Evolutionary conservation across 2,329 filamentous ascomycete species (phyloP).

Genomic region (Aspergillus sp.): DNA sequence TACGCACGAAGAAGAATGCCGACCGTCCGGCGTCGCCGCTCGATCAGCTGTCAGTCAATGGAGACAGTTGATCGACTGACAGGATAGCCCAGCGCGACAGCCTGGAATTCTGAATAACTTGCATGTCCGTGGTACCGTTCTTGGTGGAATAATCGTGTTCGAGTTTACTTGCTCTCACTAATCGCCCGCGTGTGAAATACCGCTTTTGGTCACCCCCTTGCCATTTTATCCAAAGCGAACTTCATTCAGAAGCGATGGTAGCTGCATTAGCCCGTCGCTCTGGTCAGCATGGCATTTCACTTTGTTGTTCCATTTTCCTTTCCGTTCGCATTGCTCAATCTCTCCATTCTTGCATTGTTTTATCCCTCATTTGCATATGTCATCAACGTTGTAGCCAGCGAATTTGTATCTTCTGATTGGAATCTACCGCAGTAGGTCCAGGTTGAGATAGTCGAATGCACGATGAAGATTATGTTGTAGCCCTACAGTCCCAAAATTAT

Average conservation of each 20-base stretch:
- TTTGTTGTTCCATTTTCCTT: not conserved
- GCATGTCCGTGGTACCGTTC: not conserved
- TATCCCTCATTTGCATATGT: not conserved
- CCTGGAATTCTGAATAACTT: not conserved
- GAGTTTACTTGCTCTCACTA: not conserved
- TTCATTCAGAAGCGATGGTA: not conserved
- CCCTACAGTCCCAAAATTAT: not conserved
- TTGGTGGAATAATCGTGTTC: not conserved
- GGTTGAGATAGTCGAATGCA: slow-evolving; percentile 2
- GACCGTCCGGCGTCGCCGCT: slow-evolving; percentile 41
- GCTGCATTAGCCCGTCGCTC: not conserved
- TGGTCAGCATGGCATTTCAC: not conserved
- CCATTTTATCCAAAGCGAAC: not conserved
- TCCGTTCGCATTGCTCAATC: not conserved
- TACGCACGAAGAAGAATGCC: slow-evolving; percentile 52
- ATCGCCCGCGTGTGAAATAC: not conserved
- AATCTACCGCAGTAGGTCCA: not conserved
- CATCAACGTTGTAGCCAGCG: slow-evolving; percentile 1
- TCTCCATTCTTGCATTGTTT: not conserved
- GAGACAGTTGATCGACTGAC: slow-evolving; percentile 13
- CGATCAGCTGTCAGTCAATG: slow-evolving; percentile 38
- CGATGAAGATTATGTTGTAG: not conserved
- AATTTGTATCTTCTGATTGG: slow-evolving; percentile 1
- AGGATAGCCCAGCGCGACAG: not conserved
- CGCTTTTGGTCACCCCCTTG: not conserved